Conservation (phyloP, 345 rosid species). For the Brassica nigra region DNA sequence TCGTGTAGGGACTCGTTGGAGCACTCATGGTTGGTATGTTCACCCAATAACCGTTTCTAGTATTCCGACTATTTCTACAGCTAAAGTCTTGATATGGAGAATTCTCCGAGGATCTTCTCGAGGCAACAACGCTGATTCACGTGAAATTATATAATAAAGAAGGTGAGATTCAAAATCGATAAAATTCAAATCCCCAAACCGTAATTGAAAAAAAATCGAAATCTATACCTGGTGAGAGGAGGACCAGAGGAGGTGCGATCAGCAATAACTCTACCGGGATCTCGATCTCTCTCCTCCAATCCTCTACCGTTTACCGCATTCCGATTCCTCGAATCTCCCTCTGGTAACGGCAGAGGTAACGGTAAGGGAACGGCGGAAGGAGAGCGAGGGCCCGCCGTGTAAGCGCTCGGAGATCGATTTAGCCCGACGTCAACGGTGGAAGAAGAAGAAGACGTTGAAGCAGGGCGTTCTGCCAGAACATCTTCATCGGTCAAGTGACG, state of each 20-base stretch:
- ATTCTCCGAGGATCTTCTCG: constrained; percentile 48
- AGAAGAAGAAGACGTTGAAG: constrained; percentile 27
- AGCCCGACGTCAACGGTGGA: constrained; percentile 11
- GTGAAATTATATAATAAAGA: not conserved
- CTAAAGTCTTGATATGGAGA: constrained; percentile 38
- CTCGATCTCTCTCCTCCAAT: constrained; percentile 45
- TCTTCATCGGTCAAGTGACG: constrained; percentile 60
- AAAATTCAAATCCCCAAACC: not conserved
- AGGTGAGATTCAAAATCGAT: not conserved
- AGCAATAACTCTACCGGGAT: constrained; percentile 23
- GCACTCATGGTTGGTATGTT: constrained; percentile 64
- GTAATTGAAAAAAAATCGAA: not conserved
- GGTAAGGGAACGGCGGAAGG: constrained; percentile 63
- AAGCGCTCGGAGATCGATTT: constrained; percentile 41
- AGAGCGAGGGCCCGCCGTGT: constrained; percentile 31
- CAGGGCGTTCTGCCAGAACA: constrained; percentile 31
- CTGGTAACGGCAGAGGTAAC: constrained; percentile 57
- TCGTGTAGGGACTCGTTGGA: constrained; percentile 61
- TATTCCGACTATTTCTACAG: constrained; percentile 36
- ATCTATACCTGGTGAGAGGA: constrained; percentile 47
- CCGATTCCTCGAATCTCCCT: constrained; percentile 44
- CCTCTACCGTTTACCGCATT: constrained; percentile 40
- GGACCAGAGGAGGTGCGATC: constrained; percentile 48
- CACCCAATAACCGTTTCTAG: constrained; percentile 47
- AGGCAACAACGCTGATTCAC: constrained; percentile 41